Conservation (phyloP, 192 early-diverging fungal genomes). For the Gaertneriomyces semiglobifer region DNA sequence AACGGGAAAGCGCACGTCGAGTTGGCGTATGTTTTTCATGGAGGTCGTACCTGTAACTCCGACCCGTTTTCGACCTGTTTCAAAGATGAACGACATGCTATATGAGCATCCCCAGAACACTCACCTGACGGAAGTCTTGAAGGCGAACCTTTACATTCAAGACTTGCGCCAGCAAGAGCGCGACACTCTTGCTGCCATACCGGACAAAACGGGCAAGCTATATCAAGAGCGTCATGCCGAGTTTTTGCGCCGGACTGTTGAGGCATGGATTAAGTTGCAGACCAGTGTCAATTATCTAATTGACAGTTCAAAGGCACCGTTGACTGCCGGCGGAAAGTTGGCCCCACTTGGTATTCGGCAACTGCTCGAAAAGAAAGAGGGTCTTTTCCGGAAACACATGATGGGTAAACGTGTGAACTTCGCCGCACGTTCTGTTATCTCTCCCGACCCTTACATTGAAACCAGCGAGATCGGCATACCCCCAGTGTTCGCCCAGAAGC, state of each 20-base stretch:
- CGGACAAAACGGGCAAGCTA: conserved; percentile 29
- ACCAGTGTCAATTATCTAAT: conserved; percentile 87
- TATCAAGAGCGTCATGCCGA: conserved; percentile 14
- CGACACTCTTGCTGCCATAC: conserved; percentile 39
- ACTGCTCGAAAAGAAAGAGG: conserved; percentile 98
- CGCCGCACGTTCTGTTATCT: conserved; percentile 95
- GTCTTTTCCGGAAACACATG: conserved; percentile 98
- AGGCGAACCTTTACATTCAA: conserved; percentile 66
- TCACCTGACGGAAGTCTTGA: conserved; percentile 78
- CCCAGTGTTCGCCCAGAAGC: conserved; percentile 87
- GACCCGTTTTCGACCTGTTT: conserved; percentile 88
- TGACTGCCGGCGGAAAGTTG: conserved; percentile 54
- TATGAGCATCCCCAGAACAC: conserved; percentile 97
- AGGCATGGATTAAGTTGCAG: conserved; percentile 80
- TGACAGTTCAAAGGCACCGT: conserved; percentile 86
- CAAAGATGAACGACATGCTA: conserved; percentile 80
- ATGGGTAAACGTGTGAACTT: conserved; percentile 99
- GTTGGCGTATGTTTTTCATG: conserved; percentile 85
- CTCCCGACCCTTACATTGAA: conserved; percentile 96
- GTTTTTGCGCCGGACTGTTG: conserved; percentile 43
- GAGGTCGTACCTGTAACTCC: conserved; percentile 89
- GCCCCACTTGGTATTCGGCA: conserved; percentile 91
- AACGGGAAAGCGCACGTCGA: conserved; percentile 36
- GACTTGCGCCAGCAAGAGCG: conserved; percentile 39
- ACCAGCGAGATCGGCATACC: conserved; percentile 98